Conservation (phyloP, 1,284 basidiomycete genomes). For the Athelia sp. region DNA sequence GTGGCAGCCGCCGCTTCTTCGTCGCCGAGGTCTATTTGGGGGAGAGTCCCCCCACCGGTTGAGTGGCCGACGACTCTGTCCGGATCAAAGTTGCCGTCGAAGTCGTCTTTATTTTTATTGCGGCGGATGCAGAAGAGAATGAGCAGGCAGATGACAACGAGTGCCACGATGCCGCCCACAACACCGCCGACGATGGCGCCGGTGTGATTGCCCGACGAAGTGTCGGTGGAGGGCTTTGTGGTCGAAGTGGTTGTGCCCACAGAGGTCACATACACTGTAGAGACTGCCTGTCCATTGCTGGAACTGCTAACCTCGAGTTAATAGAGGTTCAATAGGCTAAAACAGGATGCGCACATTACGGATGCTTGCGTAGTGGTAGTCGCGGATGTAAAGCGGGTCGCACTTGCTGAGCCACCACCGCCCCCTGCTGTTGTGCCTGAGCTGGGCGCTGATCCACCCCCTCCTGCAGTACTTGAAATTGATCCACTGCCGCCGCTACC, state of each 20-base stretch:
- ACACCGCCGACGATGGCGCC: not conserved
- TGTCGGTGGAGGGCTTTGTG: not conserved
- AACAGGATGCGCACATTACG: not conserved
- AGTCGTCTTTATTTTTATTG: slow-evolving; percentile 22
- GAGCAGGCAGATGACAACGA: slow-evolving; percentile 34
- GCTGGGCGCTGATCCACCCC: no score
- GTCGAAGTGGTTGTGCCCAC: not conserved
- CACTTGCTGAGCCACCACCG: not conserved
- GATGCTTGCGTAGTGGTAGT: not conserved
- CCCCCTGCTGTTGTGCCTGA: no score
- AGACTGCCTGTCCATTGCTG: not conserved
- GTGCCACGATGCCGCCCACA: not conserved
- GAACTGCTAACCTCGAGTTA: not conserved
- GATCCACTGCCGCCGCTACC: no score
- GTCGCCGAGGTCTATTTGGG: slow-evolving; percentile 31
- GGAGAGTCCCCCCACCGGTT: slow-evolving; percentile 23
- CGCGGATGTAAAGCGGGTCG: not conserved
- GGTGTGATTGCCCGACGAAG: not conserved
- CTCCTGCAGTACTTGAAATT: no score
- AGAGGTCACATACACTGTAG: not conserved
- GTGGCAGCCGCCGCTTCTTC: slow-evolving; percentile 24
- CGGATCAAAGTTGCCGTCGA: slow-evolving; percentile 49
- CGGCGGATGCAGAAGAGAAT: slow-evolving; percentile 33
- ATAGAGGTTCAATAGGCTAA: not conserved
- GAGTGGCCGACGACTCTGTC: slow-evolving; percentile 31